These are phyloP conservation scores for Wickerhamiella infanticola DNA, from an alignment of 1,139 yeast genomes.

Conservation along the genomic window DNA sequence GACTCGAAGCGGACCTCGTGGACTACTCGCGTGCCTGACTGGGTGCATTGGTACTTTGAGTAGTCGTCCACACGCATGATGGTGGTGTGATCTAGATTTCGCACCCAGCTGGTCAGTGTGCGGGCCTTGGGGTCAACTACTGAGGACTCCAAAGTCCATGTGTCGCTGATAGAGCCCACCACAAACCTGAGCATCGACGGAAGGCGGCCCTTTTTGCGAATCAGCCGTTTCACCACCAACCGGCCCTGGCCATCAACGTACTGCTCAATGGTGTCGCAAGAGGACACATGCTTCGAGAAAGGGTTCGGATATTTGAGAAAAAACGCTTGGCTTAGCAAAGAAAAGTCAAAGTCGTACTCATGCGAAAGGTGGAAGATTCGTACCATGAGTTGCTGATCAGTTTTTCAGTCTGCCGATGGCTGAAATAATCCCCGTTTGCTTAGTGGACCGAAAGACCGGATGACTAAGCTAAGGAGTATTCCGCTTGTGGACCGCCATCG, in stretches of 20 bases:
- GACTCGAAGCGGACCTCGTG: constrained; percentile 53
- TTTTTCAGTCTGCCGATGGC: too few relatives aligned
- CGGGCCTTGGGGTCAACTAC: constrained; percentile 49
- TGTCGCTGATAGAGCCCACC: constrained; percentile 52
- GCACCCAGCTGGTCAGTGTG: constrained; percentile 53
- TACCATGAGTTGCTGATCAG: constrained; percentile 10
- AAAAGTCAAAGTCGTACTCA: constrained; percentile 31
- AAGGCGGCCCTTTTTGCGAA: constrained; percentile 64
- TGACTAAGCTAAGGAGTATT: too few relatives aligned
- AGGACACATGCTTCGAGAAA: constrained; percentile 71
- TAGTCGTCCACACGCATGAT: constrained; percentile 70
- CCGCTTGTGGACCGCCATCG: too few relatives aligned
- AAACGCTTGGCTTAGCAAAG: constrained; percentile 62
- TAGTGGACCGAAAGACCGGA: too few relatives aligned
- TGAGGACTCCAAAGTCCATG: constrained; percentile 76
- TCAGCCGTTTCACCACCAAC: constrained; percentile 56
- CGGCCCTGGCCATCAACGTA: constrained; percentile 47
- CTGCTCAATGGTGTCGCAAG: constrained; percentile 61
- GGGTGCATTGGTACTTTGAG: constrained; percentile 34
- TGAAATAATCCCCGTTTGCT: too few relatives aligned
- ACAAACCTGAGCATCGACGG: constrained; percentile 73
- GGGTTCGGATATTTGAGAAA: constrained; percentile 86
- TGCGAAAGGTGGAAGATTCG: constrained; percentile 10
- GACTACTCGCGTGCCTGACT: constrained; percentile 13
- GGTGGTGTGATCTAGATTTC: constrained; percentile 74